These are phyloP conservation scores for Auricularia heimuer DNA, from an alignment of 768 basidiomycete species.

Conservation along the genomic window DNA sequence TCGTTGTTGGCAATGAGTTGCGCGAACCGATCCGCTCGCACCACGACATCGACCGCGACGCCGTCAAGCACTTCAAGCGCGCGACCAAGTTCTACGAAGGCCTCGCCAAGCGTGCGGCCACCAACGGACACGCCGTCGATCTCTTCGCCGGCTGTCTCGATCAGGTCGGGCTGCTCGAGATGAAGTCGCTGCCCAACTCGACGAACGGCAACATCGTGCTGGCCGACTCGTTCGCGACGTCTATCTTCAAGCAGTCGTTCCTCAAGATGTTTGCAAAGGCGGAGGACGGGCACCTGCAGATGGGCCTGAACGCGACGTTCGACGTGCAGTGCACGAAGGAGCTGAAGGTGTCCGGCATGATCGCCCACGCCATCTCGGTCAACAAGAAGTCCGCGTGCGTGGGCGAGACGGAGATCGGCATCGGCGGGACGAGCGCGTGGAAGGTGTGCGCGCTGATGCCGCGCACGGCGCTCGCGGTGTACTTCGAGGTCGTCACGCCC, in stretches of 20 bases:
- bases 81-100: slow-evolving; percentile 97
- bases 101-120: slow-evolving; percentile 84
- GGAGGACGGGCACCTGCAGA: slow-evolving; percentile 80
- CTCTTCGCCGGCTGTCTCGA: slow-evolving; percentile 96
- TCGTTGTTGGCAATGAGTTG: slow-evolving; percentile 91
- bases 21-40: slow-evolving; percentile 97
- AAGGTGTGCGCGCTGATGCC: slow-evolving; percentile 88
- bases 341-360: slow-evolving; percentile 94
- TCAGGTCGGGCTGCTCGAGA: slow-evolving; percentile 94
- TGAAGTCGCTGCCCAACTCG: slow-evolving; percentile 91
- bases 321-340: slow-evolving; percentile 99
- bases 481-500: slow-evolving; percentile 97
- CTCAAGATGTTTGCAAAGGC: slow-evolving; percentile 88
- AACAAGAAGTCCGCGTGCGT: slow-evolving; percentile 95
- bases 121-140: slow-evolving; percentile 92
- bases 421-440: slow-evolving; percentile 98
- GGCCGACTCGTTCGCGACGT: slow-evolving; percentile 93
- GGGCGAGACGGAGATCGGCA: slow-evolving; percentile 98
- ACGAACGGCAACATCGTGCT: slow-evolving; percentile 96
- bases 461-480: slow-evolving; percentile 80
- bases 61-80: slow-evolving; percentile 93
- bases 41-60: slow-evolving; percentile 96
- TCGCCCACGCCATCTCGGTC: slow-evolving; percentile 94
- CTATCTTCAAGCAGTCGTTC: slow-evolving; percentile 98
- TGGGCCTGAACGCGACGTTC: slow-evolving; percentile 99